These are phyloP conservation scores for Spongispora temasekensis DNA, from an alignment of 1,284 basidiomycete genomes.

Conservation along the genomic window DNA sequence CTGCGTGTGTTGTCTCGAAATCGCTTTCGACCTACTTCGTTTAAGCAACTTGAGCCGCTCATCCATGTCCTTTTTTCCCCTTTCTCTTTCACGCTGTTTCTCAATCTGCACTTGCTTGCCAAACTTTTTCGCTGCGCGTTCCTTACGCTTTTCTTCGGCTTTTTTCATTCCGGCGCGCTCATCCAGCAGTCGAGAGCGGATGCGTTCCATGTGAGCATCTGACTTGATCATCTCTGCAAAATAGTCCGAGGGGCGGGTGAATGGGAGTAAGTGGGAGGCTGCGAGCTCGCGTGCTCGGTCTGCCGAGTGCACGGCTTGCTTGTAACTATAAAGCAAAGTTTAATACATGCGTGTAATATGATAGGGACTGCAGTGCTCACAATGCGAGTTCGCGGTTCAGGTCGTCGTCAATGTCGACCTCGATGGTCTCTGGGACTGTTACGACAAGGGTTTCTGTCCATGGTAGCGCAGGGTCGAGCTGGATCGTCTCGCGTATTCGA, in stretches of 20 bases:
- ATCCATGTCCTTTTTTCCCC: slow-evolving; percentile 79
- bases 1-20: background rate
- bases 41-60: slow-evolving; percentile 84
- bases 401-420: slow-evolving; percentile 86
- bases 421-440: slow-evolving; percentile 71
- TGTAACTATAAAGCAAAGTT: slow-evolving; percentile 66
- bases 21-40: slow-evolving; percentile 58
- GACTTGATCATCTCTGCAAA: slow-evolving; percentile 99
- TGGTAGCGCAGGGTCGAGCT: slow-evolving; percentile 72
- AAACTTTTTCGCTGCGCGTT: slow-evolving; percentile 96
- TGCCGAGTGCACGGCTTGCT: slow-evolving; percentile 88
- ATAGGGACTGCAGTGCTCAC: slow-evolving; percentile 47
- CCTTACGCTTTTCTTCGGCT: slow-evolving; percentile 87
- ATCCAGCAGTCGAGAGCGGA: slow-evolving; percentile 89
- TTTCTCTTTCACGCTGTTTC: slow-evolving; percentile 78
- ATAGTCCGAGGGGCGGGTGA: slow-evolving; percentile 93
- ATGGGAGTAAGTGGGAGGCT: slow-evolving; percentile 75
- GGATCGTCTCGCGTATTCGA: slow-evolving; percentile 78
- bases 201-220: slow-evolving; percentile 97
- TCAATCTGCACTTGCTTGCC: slow-evolving; percentile 95
- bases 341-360: background rate
- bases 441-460: slow-evolving; percentile 88
- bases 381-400: slow-evolving; percentile 93
- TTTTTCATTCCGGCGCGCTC: slow-evolving; percentile 90
- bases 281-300: slow-evolving; percentile 76